Conservation (phyloP, 768 basidiomycete genomes). For the Glaciozyma martinii region DNA sequence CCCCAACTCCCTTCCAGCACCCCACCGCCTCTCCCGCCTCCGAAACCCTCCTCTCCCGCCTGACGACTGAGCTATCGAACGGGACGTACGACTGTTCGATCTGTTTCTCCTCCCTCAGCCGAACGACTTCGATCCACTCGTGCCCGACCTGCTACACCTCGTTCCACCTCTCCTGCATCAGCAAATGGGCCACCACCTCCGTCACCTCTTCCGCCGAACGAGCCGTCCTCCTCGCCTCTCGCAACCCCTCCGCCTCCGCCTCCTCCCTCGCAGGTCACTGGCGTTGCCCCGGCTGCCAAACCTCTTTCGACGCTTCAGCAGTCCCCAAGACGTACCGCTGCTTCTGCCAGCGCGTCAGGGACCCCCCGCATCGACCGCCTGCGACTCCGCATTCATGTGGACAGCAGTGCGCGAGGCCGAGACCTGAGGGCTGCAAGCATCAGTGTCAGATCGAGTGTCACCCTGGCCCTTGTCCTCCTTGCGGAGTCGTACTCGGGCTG, state of each 20-base stretch:
- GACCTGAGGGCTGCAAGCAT: slow-evolving; percentile 50
- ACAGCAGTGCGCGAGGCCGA: slow-evolving; percentile 49
- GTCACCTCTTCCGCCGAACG: slow-evolving; percentile 24
- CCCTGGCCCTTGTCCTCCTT: slow-evolving; percentile 94
- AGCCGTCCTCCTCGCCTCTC: slow-evolving; percentile 13
- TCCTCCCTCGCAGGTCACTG: slow-evolving; percentile 60
- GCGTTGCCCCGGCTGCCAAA: slow-evolving; percentile 90
- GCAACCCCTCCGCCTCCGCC: slow-evolving; percentile 45
- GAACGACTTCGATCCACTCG: slow-evolving; percentile 75
- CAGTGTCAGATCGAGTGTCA: slow-evolving; percentile 52
- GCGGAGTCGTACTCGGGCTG: slow-evolving; percentile 65
- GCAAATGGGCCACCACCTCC: slow-evolving; percentile 76
- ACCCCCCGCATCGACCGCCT: slow-evolving; percentile 62
- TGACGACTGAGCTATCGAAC: slow-evolving; percentile 61
- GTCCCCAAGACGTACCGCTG: slow-evolving; percentile 50
- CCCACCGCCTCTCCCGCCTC: slow-evolving; percentile 50
- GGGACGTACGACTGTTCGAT: slow-evolving; percentile 56
- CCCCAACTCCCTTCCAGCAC: not conserved
- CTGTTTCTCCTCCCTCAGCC: slow-evolving; percentile 71
- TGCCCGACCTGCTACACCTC: slow-evolving; percentile 80
- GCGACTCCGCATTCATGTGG: slow-evolving; percentile 59
- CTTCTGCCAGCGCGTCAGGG: slow-evolving; percentile 67
- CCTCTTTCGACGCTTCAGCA: slow-evolving; percentile 38
- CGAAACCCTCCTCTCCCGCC: slow-evolving; percentile 60
- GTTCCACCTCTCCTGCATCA: slow-evolving; percentile 83